phyloP scores from a whole-genome alignment of 495 filamentous ascomycete species.

The Diplogelasinospora grovesii region DNA sequence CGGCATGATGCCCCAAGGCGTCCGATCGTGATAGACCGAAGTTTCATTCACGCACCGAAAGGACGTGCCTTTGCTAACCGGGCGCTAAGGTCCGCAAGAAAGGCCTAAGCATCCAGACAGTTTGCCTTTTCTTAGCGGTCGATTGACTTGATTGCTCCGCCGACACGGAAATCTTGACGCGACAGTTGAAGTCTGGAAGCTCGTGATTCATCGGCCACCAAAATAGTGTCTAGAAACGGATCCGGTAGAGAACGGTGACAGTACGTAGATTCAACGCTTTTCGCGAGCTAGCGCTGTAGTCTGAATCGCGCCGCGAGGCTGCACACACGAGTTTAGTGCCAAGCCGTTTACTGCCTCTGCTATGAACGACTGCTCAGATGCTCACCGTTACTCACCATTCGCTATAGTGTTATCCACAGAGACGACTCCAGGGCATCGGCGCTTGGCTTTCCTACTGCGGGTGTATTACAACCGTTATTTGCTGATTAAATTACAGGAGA shows the following conservation, averaged over 20 bases:
- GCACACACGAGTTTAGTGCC: background rate
- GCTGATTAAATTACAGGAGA: conserved; percentile 2
- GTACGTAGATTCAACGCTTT: background rate
- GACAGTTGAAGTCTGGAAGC: background rate
- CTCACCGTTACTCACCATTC: too few relatives aligned
- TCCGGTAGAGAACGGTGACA: background rate
- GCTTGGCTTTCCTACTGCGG: conserved; percentile 22
- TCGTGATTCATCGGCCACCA: conserved; percentile 8
- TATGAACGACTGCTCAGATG: conserved; percentile 2
- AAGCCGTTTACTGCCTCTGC: background rate
- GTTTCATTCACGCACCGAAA: conserved; percentile 2
- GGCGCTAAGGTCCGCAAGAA: conserved; percentile 11
- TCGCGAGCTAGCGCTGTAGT: too few relatives aligned
- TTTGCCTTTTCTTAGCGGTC: background rate
- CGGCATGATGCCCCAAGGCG: conserved; percentile 3
- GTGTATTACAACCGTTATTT: conserved; percentile 7
- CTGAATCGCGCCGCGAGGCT: too few relatives aligned
- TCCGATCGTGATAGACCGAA: conserved; percentile 5
- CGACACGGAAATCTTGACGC: background rate
- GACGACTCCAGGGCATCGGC: conserved; percentile 5
- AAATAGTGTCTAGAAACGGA: background rate
- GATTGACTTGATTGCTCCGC: background rate
- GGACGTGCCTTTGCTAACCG: conserved; percentile 8
- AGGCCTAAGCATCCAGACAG: conserved; percentile 1
- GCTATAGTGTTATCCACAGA: too few relatives aligned